A percentile compares a stretch with the other conserved stretches of the same genome.
These are phyloP conservation scores for Cladosporium velox DNA, from an alignment of 2,329 filamentous ascomycete species.

Conservation along the genomic window DNA sequence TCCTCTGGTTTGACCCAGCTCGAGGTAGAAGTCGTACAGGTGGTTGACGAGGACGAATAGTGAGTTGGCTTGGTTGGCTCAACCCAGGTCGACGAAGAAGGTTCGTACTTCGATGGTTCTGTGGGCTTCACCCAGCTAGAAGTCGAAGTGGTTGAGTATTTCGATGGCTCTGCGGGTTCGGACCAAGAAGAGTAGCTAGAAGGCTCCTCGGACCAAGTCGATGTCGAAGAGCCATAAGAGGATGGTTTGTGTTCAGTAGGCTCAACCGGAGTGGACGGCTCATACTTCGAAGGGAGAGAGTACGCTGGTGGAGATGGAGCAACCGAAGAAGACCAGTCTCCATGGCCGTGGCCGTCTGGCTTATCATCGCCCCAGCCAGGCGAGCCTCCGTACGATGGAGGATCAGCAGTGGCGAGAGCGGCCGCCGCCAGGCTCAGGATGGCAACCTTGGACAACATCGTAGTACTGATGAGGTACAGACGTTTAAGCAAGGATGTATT, in stretches of 20 bases:
- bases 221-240: background rate
- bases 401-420: constrained; percentile 3
- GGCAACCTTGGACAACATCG: constrained; percentile 16
- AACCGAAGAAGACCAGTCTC: background rate
- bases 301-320: background rate
- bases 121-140: background rate
- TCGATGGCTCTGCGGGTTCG: background rate
- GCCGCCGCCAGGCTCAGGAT: constrained; percentile 13
- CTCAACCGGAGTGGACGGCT: background rate
- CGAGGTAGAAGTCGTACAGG: background rate
- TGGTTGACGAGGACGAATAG: background rate
- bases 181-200: background rate
- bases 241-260: background rate
- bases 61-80: background rate
- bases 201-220: background rate
- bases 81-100: background rate
- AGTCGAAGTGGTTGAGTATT: background rate
- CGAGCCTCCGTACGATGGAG: background rate
- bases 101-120: background rate
- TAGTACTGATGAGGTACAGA: background rate
- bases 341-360: constrained; percentile 1
- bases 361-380: background rate
- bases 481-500: background rate
- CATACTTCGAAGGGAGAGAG: background rate
- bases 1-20: background rate